phyloP scores from a whole-genome alignment of 495 filamentous ascomycete genomes.

The Apiosordaria backusii region DNA sequence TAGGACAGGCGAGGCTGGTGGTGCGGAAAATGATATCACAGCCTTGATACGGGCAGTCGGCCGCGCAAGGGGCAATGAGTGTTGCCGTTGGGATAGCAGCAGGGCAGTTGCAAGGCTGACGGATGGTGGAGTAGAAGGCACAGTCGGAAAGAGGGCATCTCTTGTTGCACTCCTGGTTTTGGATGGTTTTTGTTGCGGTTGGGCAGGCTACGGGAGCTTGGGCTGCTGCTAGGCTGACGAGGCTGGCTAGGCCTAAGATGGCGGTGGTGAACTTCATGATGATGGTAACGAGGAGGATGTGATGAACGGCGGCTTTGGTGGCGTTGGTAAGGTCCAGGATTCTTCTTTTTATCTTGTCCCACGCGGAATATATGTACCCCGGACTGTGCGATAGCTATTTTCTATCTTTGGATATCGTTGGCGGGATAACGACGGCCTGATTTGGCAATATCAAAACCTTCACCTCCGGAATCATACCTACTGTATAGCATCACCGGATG shows the following conservation, averaged over 20 bases:
- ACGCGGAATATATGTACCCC: neutral
- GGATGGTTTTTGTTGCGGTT: conserved; percentile 28
- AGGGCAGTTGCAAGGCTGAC: conserved; percentile 32
- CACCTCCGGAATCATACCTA: conserved; percentile 14
- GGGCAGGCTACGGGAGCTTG: conserved; percentile 22
- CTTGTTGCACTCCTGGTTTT: conserved; percentile 26
- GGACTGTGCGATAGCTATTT: neutral
- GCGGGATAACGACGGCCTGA: neutral
- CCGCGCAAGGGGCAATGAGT: conserved; percentile 32
- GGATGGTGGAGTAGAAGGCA: conserved; percentile 25
- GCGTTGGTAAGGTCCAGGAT: neutral
- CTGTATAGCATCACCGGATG: conserved; percentile 19
- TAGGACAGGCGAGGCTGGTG: conserved; percentile 20
- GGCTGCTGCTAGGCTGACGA: conserved; percentile 18
- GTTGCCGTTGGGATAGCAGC: conserved; percentile 30
- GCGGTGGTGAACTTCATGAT: conserved; percentile 25
- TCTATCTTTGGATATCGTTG: neutral
- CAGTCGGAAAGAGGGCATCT: conserved; percentile 28
- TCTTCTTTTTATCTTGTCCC: neutral
- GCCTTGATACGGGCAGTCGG: conserved; percentile 31
- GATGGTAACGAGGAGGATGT: neutral
- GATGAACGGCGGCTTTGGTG: neutral
- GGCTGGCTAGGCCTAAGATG: conserved; percentile 25
- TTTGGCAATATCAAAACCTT: neutral
- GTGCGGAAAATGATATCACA: conserved; percentile 32